These are phyloP conservation scores for Tuber umbilicatum DNA, from an alignment of 495 filamentous ascomycete species.

Conservation along the genomic window DNA sequence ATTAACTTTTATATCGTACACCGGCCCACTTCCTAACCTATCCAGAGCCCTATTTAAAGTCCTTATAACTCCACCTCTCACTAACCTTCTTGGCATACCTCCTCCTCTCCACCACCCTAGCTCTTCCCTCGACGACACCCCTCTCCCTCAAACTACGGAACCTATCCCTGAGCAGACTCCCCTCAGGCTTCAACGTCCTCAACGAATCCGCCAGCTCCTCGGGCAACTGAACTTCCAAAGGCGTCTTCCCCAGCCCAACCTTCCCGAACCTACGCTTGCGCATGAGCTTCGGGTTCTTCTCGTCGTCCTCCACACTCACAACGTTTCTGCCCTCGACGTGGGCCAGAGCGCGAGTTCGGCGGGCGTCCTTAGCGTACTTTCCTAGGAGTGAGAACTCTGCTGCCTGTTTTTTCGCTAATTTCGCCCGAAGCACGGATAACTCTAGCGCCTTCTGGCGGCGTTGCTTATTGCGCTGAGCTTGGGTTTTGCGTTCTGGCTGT, in stretches of 20 bases:
- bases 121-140: constrained; percentile 79
- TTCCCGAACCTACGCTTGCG: constrained; percentile 73
- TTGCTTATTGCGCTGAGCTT: constrained; percentile 74
- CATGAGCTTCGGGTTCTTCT: constrained; percentile 54
- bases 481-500: constrained; percentile 69
- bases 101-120: constrained; percentile 67
- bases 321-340: constrained; percentile 44
- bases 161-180: constrained; percentile 82
- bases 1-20: not conserved
- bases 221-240: constrained; percentile 79
- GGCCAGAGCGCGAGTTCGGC: constrained; percentile 33
- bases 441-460: constrained; percentile 83
- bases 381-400: constrained; percentile 60
- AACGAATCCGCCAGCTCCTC: constrained; percentile 92
- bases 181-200: constrained; percentile 82
- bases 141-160: constrained; percentile 81
- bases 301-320: constrained; percentile 52
- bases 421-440: constrained; percentile 61
- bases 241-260: constrained; percentile 58
- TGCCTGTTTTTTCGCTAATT: constrained; percentile 61
- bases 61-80: constrained; percentile 96
- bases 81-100: constrained; percentile 70
- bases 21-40: not conserved
- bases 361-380: constrained; percentile 58
- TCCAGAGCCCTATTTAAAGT: constrained; percentile 55